Percentiles rank a stretch among this genome's conserved stretches.
Evolutionary conservation across 352 stramenopile species (phyloP).

Genomic region (Pythium sp.): DNA sequence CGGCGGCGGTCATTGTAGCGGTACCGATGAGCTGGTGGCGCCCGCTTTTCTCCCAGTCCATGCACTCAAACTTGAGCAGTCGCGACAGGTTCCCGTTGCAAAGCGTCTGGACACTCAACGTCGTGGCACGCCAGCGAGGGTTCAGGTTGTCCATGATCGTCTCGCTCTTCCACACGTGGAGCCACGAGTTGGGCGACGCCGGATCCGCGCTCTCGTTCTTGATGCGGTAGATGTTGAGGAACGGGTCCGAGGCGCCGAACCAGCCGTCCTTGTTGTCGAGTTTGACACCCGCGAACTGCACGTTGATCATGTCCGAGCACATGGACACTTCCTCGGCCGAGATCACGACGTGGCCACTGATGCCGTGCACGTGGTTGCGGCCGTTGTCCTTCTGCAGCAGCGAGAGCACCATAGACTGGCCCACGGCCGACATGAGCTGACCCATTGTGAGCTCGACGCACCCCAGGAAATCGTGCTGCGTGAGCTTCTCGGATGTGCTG

Average conservation of each 20-base stretch:
- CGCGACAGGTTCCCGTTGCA: slow-evolving; percentile 65
- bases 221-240: slow-evolving; percentile 73
- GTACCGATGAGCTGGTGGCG: slow-evolving; percentile 70
- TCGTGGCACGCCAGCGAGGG: slow-evolving; percentile 53
- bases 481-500: slow-evolving; percentile 54
- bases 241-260: slow-evolving; percentile 75
- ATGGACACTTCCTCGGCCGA: slow-evolving; percentile 67
- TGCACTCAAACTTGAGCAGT: slow-evolving; percentile 66
- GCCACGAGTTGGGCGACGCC: slow-evolving; percentile 38
- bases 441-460: slow-evolving; percentile 79
- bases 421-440: slow-evolving; percentile 63
- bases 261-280: slow-evolving; percentile 79
- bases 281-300: slow-evolving; percentile 59
- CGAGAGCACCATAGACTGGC: slow-evolving; percentile 56
- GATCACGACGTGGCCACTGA: slow-evolving; percentile 64
- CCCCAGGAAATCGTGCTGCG: slow-evolving; percentile 65
- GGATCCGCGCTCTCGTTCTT: slow-evolving; percentile 42
- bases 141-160: slow-evolving; percentile 70
- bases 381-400: slow-evolving; percentile 47
- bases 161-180: slow-evolving; percentile 65
- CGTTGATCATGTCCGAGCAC: slow-evolving; percentile 59
- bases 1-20: slow-evolving; percentile 43
- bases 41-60: slow-evolving; percentile 75
- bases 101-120: slow-evolving; percentile 57
- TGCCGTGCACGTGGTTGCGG: slow-evolving; percentile 32